A percentile compares a stretch with the other conserved stretches of the same genome.
These are phyloP conservation scores for Akanthomyces lecanii DNA, from an alignment of 2,329 filamentous ascomycete genomes.

Conservation along the genomic window DNA sequence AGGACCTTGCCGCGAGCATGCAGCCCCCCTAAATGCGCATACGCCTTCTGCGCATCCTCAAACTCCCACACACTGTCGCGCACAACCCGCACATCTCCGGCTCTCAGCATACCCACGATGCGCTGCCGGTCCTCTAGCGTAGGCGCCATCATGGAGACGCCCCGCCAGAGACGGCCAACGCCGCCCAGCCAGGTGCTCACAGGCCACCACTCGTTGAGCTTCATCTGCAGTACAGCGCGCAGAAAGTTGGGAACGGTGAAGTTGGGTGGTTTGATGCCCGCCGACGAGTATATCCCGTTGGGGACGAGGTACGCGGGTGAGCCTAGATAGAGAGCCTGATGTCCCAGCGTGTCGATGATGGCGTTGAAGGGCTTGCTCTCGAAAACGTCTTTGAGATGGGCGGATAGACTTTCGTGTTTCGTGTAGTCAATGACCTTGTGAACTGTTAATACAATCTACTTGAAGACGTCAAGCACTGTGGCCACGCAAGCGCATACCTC, in stretches of 20 bases:
- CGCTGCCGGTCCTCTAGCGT: conserved; percentile 30
- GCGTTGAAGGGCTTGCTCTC: conserved; percentile 34
- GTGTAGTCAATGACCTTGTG: conserved; percentile 39
- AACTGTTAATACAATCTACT: not conserved
- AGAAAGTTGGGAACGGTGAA: conserved; percentile 29
- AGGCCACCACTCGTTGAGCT: conserved; percentile 38
- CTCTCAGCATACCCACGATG: conserved; percentile 31
- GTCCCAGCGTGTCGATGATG: conserved; percentile 48
- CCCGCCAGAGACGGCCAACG: conserved; percentile 33
- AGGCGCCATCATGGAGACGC: conserved; percentile 32
- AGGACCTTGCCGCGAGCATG: conserved; percentile 38
- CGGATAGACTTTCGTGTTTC: conserved; percentile 32
- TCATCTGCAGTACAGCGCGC: conserved; percentile 30
- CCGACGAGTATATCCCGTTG: conserved; percentile 37
- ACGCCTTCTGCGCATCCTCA: conserved; percentile 34
- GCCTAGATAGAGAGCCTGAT: conserved; percentile 41
- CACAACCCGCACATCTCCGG: conserved; percentile 32
- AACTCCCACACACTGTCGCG: conserved; percentile 36
- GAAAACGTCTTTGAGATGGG: conserved; percentile 31
- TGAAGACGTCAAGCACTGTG: no score
- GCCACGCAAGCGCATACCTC: conserved; percentile 31
- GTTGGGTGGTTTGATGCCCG: conserved; percentile 35
- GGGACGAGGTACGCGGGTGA: conserved; percentile 37
- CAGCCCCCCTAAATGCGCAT: conserved; percentile 29
- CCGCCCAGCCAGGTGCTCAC: conserved; percentile 33